Evolutionary conservation across 2,329 filamentous ascomycete genomes (phyloP).

Genomic region (Rhytidhysteron rufulum): DNA sequence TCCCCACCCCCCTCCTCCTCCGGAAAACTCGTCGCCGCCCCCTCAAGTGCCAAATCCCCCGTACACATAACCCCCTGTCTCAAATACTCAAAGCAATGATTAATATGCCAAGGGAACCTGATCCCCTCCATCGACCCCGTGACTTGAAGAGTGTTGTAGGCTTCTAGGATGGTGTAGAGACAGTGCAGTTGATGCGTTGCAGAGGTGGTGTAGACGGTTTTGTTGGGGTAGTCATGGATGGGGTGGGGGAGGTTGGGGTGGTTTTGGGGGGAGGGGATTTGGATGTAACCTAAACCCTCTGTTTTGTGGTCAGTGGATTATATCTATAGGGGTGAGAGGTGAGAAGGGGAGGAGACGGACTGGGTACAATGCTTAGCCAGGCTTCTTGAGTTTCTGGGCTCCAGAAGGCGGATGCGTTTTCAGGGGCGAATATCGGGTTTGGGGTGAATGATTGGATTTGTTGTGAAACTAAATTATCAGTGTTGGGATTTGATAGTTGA

Average conservation of each 20-base stretch:
- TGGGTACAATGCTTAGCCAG: slow-evolving; percentile 31
- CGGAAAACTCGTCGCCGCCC: slow-evolving; percentile 29
- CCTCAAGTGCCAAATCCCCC: slow-evolving; percentile 29
- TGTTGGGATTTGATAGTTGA: no score
- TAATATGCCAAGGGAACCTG: slow-evolving; percentile 35
- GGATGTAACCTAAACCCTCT: slow-evolving; percentile 32
- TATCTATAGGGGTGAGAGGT: not conserved
- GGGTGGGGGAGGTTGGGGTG: slow-evolving; percentile 31
- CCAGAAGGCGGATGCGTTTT: slow-evolving; percentile 34
- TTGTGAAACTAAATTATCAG: slow-evolving; percentile 26
- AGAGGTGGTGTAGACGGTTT: slow-evolving; percentile 30
- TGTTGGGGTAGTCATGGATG: slow-evolving; percentile 30
- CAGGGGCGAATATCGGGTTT: slow-evolving; percentile 31
- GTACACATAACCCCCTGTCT: slow-evolving; percentile 30
- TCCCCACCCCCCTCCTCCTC: slow-evolving; percentile 34
- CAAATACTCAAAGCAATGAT: slow-evolving; percentile 36
- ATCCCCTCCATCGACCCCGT: slow-evolving; percentile 26
- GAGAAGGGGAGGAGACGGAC: slow-evolving; percentile 5
- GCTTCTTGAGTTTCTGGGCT: slow-evolving; percentile 25
- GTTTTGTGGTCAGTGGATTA: not conserved
- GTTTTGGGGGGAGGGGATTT: slow-evolving; percentile 20
- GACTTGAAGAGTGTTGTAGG: slow-evolving; percentile 24
- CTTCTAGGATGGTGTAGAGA: slow-evolving; percentile 28
- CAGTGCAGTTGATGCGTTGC: slow-evolving; percentile 35
- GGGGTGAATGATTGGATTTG: slow-evolving; percentile 28